Evolutionary conservation across 371 early-diverging fungal genomes (phyloP).

Genomic region (Phascolomyces articulosus): DNA sequence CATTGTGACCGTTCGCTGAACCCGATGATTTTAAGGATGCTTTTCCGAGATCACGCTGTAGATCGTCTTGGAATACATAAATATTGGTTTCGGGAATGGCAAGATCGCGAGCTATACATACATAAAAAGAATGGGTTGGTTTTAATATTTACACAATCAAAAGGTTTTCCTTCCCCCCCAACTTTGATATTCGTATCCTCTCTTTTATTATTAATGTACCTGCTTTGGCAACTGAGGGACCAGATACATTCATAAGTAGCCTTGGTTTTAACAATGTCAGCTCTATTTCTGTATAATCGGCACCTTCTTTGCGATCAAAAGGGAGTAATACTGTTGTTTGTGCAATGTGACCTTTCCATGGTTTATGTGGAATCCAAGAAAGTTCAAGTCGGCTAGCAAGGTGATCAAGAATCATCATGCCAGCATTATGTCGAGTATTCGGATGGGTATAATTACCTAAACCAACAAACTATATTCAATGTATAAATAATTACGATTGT

Average conservation of each 20-base stretch:
- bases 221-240: conserved; percentile 68
- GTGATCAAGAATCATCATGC: conserved; percentile 72
- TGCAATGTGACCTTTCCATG: conserved; percentile 52
- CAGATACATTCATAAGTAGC: conserved; percentile 74
- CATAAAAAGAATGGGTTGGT: neutral
- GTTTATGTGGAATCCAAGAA: conserved; percentile 46
- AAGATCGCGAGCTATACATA: conserved; percentile 40
- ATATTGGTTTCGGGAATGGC: conserved; percentile 40
- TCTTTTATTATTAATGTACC: conserved; percentile 53
- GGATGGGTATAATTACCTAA: conserved; percentile 71
- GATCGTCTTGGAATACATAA: conserved; percentile 79
- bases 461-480: conserved; percentile 62
- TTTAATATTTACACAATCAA: too few relatives aligned
- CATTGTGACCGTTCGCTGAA: conserved; percentile 76
- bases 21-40: conserved; percentile 65
- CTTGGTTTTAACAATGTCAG: conserved; percentile 66
- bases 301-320: conserved; percentile 17
- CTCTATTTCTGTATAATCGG: conserved; percentile 31
- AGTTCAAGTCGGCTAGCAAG: conserved; percentile 50
- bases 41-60: conserved; percentile 71
- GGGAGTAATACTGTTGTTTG: conserved; percentile 24
- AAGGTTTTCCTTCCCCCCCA: too few relatives aligned
- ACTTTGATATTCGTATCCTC: too few relatives aligned
- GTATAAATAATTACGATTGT: neutral
- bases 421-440: conserved; percentile 76